Percentiles rank a stretch among this genome's conserved stretches.
These are phyloP conservation scores for Lasiodiplodia sp. DNA, from an alignment of 2,329 filamentous ascomycete species.

Conservation along the genomic window DNA sequence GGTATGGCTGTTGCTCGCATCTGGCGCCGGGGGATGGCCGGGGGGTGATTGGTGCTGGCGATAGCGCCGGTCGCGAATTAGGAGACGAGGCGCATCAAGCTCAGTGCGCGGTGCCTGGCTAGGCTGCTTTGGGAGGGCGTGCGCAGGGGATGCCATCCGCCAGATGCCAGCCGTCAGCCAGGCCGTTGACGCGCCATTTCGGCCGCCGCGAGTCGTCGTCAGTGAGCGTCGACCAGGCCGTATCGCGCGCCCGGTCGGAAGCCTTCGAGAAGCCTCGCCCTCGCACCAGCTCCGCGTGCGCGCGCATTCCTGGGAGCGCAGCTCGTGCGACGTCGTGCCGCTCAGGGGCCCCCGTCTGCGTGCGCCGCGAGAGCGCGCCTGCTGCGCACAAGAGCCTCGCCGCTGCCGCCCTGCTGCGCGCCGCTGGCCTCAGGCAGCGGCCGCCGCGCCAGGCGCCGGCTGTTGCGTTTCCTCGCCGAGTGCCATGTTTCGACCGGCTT, in stretches of 20 bases:
- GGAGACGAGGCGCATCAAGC: slow-evolving; percentile 24
- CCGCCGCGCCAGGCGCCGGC: not conserved
- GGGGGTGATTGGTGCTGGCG: slow-evolving; percentile 19
- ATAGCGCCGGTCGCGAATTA: slow-evolving; percentile 18
- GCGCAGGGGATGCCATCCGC: slow-evolving; percentile 11
- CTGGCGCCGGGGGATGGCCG: slow-evolving; percentile 15
- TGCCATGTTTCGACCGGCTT: not conserved
- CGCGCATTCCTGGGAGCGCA: not conserved
- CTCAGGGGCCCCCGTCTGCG: slow-evolving; percentile 4
- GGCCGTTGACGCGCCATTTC: slow-evolving; percentile 22
- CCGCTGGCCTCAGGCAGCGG: slow-evolving; percentile 1
- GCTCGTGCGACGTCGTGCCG: not conserved
- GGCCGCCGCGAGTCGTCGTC: slow-evolving; percentile 17
- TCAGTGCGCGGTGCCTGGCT: slow-evolving; percentile 24
- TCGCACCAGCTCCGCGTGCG: slow-evolving; percentile 1
- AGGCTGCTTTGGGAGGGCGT: slow-evolving; percentile 7
- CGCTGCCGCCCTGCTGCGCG: not conserved
- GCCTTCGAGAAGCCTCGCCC: slow-evolving; percentile 26
- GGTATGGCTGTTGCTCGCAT: slow-evolving; percentile 25
- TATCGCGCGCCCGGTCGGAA: not conserved
- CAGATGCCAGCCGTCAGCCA: slow-evolving; percentile 1
- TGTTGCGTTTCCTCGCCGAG: slow-evolving; percentile 7
- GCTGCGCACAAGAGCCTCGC: not conserved
- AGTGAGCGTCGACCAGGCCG: not conserved
- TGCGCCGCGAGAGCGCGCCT: not conserved